Base-by-base conservation (phyloP, 495 filamentous ascomycete species). In the Hyaloscypha bicolor region DNA sequence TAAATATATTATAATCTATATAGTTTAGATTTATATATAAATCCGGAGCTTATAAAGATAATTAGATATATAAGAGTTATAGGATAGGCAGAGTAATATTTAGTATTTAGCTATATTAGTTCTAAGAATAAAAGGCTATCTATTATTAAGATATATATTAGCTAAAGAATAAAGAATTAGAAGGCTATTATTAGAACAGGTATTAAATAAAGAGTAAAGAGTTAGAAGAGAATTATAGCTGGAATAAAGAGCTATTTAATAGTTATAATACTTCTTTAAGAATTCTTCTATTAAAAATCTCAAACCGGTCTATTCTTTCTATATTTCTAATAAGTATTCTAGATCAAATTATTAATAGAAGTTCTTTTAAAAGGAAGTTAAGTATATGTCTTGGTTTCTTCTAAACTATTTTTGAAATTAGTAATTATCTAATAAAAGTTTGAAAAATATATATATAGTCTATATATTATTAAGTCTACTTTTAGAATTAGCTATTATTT, bases 241-340 rank as follows among this genome's bases (percentile, higher is more conserved):
- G 33, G 45, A 53, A 65, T 65, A n/a, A 59, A 60, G 53, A 9
- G 4, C 63, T 25, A 29, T 65, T 65, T 53, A 35, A 60, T 22
- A 55, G 25, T 32, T 65, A 25, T 21, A 65, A 58, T 14, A 37
- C 53, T 37, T 59, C 42, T 29, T 59, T 32, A 2, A 65, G 52
- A 60, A 59, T 37, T 39, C 53, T 37, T 60, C 52, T 65, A 37
- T 29, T 51, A 59, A 65, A 59, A 65, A 59, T 55, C 33, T 65
- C 33, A 29, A 65, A 65, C 21, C 32, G 48, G 9, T 59, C 55
- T 16, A 65, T 65, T 58, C 4, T 64, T 64, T 16, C 19, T 12
- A 55, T 30, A 55, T 32, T 55, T 29, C 33, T 12, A 14, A 55
- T 4, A 14, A 65, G 19, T 60, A n/a, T 58, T 37, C 63, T 65